A percentile compares a stretch with the other conserved stretches of the same genome.
phyloP scores from a whole-genome alignment of 2,329 filamentous ascomycete genomes.

The Didymella sp. region DNA sequence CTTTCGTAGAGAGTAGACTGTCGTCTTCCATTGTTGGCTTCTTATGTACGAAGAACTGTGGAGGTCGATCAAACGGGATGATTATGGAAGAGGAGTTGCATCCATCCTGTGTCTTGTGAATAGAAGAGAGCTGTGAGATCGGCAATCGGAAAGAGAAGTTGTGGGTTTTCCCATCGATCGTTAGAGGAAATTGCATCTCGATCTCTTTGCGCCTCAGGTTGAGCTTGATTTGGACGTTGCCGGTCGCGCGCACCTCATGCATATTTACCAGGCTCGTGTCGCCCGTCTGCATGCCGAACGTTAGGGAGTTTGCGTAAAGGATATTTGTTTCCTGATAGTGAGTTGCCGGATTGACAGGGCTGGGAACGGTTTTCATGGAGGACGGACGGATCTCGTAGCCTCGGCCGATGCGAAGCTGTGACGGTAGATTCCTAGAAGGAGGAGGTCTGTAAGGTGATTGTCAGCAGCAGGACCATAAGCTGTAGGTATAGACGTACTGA shows the following conservation, averaged over 20 bases:
- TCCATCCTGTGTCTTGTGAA: constrained; percentile 40
- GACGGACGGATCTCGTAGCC: constrained; percentile 13
- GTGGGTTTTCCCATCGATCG: constrained; percentile 18
- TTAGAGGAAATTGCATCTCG: constrained; percentile 54
- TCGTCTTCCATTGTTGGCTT: constrained; percentile 22
- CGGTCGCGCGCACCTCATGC: constrained; percentile 52
- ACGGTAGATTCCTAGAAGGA: constrained; percentile 19
- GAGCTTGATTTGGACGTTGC: constrained; percentile 48
- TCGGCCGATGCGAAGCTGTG: constrained; percentile 16
- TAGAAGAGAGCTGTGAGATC: constrained; percentile 53
- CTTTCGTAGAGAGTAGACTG: constrained; percentile 29
- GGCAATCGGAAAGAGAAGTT: constrained; percentile 55
- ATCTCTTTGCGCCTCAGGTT: constrained; percentile 56
- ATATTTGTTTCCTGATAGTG: constrained; percentile 37
- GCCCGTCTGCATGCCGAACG: constrained; percentile 67
- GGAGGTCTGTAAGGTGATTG: constrained; percentile 23
- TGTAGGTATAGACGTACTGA: constrained; percentile 23
- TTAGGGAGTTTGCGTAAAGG: constrained; percentile 54
- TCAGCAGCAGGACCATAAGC: neutral
- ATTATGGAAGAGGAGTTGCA: constrained; percentile 25
- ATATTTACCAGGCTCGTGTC: constrained; percentile 66
- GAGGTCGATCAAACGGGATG: constrained; percentile 49
- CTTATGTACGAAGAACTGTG: constrained; percentile 53
- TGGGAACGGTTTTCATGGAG: constrained; percentile 21
- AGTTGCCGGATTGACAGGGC: constrained; percentile 33